phyloP scores from a whole-genome alignment of 805 yeast genomes.

The Huiozyma sinensis region DNA sequence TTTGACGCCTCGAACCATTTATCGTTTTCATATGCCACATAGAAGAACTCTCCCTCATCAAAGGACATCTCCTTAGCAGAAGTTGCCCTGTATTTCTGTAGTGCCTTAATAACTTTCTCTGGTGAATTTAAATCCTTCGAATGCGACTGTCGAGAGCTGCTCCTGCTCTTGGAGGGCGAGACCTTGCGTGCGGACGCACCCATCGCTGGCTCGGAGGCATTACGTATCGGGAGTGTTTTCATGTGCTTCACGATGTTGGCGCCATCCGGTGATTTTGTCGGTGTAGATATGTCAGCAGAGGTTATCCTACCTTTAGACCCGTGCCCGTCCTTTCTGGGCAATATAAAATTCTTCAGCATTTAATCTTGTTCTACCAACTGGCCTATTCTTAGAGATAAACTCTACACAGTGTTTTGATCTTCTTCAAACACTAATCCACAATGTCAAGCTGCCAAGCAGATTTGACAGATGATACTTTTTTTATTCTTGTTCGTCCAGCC shows the following conservation, averaged over 20 bases:
- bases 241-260: constrained; percentile 20
- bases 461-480: too few relatives aligned
- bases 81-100: constrained; percentile 65
- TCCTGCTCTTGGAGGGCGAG: constrained; percentile 3
- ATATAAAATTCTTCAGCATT: constrained; percentile 24
- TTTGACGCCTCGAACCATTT: constrained; percentile 86
- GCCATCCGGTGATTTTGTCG: constrained; percentile 14
- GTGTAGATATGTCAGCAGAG: constrained; percentile 29
- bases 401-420: too few relatives aligned
- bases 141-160: constrained; percentile 1
- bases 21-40: constrained; percentile 54
- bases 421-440: too few relatives aligned
- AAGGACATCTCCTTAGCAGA: constrained; percentile 75
- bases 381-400: too few relatives aligned
- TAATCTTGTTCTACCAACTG: too few relatives aligned
- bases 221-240: constrained; percentile 11
- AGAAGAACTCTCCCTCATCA: constrained; percentile 77
- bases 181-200: constrained; percentile 1
- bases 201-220: constrained; percentile 3
- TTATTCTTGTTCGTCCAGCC: too few relatives aligned
- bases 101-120: constrained; percentile 73
- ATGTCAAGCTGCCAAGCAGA: too few relatives aligned
- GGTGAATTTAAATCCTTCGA: constrained; percentile 33
- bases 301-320: constrained; percentile 23
- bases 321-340: constrained; percentile 20